Conservation (phyloP, 331 rosid genomes). For the Quercus lobata region DNA sequence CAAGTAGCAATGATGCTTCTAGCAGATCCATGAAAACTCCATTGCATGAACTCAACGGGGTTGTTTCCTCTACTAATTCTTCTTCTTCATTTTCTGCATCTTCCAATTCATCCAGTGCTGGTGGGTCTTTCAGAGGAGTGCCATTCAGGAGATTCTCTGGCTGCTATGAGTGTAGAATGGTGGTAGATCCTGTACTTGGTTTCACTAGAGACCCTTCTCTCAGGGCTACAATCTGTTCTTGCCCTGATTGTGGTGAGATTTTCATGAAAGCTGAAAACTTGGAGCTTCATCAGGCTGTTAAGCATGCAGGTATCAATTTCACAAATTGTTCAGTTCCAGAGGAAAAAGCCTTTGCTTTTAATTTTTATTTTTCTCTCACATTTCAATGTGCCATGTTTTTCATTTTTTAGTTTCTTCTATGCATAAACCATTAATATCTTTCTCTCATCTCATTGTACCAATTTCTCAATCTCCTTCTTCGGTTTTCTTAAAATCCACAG, state of each 20-base stretch:
- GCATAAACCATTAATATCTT: not conserved
- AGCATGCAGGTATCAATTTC: constrained; percentile 62
- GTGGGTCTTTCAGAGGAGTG: constrained; percentile 66
- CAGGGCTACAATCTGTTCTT: constrained; percentile 60
- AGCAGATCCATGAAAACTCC: constrained; percentile 73
- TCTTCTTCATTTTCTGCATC: constrained; percentile 56
- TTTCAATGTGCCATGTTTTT: not conserved
- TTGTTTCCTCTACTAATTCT: constrained; percentile 32
- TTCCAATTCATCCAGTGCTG: constrained; percentile 44
- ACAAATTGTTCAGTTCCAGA: not conserved
- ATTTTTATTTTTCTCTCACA: not conserved
- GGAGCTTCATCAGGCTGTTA: constrained; percentile 71
- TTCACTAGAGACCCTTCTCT: constrained; percentile 75
- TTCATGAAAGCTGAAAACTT: constrained; percentile 72
- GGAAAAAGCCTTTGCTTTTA: not conserved
- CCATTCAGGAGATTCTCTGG: constrained; percentile 82
- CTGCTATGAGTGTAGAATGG: constrained; percentile 87
- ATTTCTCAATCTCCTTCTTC: not conserved
- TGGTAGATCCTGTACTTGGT: constrained; percentile 82
- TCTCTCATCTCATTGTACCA: not conserved
- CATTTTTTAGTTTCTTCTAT: constrained; percentile 1
- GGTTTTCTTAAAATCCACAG: constrained; percentile 31
- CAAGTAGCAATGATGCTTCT: constrained; percentile 37
- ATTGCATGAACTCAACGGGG: constrained; percentile 50
- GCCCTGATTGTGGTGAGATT: constrained; percentile 82